Evolutionary conservation across 2,329 filamentous ascomycete species (phyloP), one percentile per base, ranked within the genome.

Genomic region (Microascus cirrosus): DNA sequence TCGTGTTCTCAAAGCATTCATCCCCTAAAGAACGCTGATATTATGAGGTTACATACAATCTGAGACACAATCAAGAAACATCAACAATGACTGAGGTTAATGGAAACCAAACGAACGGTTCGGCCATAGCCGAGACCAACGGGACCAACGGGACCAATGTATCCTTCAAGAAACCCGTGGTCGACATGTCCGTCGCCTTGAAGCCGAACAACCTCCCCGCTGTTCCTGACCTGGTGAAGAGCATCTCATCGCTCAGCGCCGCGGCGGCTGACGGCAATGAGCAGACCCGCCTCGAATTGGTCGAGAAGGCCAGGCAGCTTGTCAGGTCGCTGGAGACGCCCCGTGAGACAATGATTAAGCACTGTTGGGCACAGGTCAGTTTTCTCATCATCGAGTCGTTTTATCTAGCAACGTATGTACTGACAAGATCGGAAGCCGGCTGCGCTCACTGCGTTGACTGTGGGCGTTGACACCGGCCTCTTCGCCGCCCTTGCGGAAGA

Each of bases 341-440:
- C 0, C 68, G 75, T 7, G 76, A 79, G 64, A 74, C 74, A 0
- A 76, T 78, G 68, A 69, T 77, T 57, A 68, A 73, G 58, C 74
- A 77, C 52, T 68, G 65, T 60, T 78, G 75, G 73, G 73, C 72
- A 0, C 69, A 78, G 68, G 70, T 69, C 62, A 59, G 63, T 50
- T 24, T 22, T 22, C 22, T 10, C 45, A 8, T 11, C n/a, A 4
- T 59, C 24, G 4, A 32, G 4, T 34, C 32, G 6, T 24, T 20
- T 13, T 7, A 32, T 32, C 28, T 32, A 8, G 28, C 5, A 20
- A 7, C 52, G 20, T 22, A 50, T 20, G 20, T 22, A n/a, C 42
- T 56, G 24, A 50, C 42, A 50, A 32, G 6, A 11, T 28, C 10
- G 24, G 2, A 55, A 68, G 63, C 63, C 66, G 10, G 63, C 62